These are phyloP conservation scores for Myxozyma vanderwaltii DNA, from an alignment of 805 yeast species.

Conservation along the genomic window DNA sequence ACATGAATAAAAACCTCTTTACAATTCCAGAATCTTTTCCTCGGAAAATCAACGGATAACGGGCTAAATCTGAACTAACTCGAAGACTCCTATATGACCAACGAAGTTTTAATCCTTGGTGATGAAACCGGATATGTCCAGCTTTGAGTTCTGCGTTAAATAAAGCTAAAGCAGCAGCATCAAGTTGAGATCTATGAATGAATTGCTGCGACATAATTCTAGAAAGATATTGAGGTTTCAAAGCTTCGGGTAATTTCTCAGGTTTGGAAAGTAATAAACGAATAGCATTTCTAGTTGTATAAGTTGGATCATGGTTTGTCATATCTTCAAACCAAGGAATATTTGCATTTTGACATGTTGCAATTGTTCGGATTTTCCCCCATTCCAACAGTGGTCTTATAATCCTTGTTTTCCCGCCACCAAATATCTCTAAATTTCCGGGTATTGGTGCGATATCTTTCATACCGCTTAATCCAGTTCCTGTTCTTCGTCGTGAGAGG, in stretches of 20 bases:
- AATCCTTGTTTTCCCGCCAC: slow-evolving; percentile 36
- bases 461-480: slow-evolving; percentile 56
- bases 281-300: slow-evolving; percentile 61
- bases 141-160: background rate
- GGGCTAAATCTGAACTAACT: background rate
- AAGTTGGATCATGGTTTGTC: slow-evolving; percentile 56
- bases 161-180: background rate
- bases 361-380: slow-evolving; percentile 50
- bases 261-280: slow-evolving; percentile 42
- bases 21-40: background rate
- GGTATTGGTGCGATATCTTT: slow-evolving; percentile 39
- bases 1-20: background rate
- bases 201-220: background rate
- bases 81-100: background rate
- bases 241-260: slow-evolving; percentile 29
- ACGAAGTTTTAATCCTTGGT: background rate
- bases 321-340: slow-evolving; percentile 71
- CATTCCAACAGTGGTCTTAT: slow-evolving; percentile 57
- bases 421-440: slow-evolving; percentile 6
- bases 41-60: background rate
- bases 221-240: slow-evolving; percentile 10
- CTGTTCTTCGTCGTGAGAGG: slow-evolving; percentile 45
- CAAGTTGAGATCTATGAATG: background rate
- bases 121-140: background rate
- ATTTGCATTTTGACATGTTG: slow-evolving; percentile 48